Base-by-base conservation (phyloP, 2,329 filamentous ascomycete genomes). In the Sporothrix pseudoabietina region DNA sequence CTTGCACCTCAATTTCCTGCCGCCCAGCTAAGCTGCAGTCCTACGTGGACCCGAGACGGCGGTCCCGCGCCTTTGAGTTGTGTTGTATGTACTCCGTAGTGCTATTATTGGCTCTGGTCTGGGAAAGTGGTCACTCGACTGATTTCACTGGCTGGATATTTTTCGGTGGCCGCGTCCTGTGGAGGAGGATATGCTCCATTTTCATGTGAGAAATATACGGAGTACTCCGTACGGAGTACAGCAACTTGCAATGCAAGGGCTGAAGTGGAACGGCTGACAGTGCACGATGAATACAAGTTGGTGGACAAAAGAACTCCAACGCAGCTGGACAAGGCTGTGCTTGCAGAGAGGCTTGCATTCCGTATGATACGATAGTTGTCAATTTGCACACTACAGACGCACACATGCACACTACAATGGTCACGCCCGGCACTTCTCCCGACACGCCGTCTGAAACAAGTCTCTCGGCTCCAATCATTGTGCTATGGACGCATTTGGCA, bases 321-420 rank as follows among this genome's bases (percentile, higher is more conserved):
- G 30, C 1, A 19, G 41, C 59, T 63, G 59, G 32, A 26, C 59
- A 63, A 59, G 59, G 59, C 59, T 63, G 59, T 63, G 35, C 59
- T 63, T 44, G 59, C 59, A 63, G 59, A 63, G 55, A 41, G 59
- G 59, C 59, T 63, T 44, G 35, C 59, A 63, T 63, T 41, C 35
- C 8, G 10, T 55, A 35, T 35, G 30, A 59, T 59, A 59, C 30
- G 55, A 59, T 59, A 59, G 30, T 59, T 55, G 44, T 1, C 44
- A 49, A 49, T 19, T 6, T 49, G 44, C 44, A 49, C 10, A 49
- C 44, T 44, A 19, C 44, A 49, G 44, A 14, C 47, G 19, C 52
- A 59, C 12, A 35, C 26, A 35, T 6, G 30, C 55, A 19, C 2
- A 59, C 12, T 35, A 59, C 30, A 59, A 59, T 19, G 30, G 16